Base-by-base conservation (phyloP, 768 basidiomycete species). In the Macrolepiota albuminosa region DNA sequence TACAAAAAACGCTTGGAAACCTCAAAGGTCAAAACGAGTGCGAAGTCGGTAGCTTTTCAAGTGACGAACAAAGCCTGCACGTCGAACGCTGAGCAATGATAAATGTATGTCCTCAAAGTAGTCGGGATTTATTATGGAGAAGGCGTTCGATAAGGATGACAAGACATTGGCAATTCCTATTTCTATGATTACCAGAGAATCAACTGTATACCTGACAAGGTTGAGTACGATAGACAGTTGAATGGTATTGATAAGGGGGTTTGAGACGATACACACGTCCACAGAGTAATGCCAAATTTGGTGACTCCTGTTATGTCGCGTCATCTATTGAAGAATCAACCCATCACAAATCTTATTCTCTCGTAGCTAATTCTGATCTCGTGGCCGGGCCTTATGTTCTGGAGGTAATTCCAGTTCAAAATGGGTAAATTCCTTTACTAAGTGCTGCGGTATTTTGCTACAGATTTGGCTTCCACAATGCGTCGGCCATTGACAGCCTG, bases 391-490 rank as follows among this genome's bases (percentile, higher is more conserved):
- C 69, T 72, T 71, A 81, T 81, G 79, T 81, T 81, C 74, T 81
- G 79, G 79, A 81, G 78, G 79, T 79, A 80, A 70, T 71, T 66
- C 67, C 68, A 70, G 66, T 64, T 68, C 66, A 66, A 39, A 47
- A 48, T 64, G 62, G 61, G 54, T 67, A 63, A 61, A 61, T 46
- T 64, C 63, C 69, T 67, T 70, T 68, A 63, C 68, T 69, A 66
- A 71, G 58, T 69, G 63, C 61, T 67, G 65, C 66, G 67, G 66
- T 66, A 66, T 72, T 74, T 72, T 70, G 69, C 65, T 62, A 61
- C 69, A 94, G 92, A 86, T 94, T 94, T 78, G 91, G 90, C 67
- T 93, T 93, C 76, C 86, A 90, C 73, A 90, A 91, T 81, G 87
- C 86, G 57, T 93, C 91, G 57, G 81, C 88, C 61, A 93, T 97